phyloP scores from a whole-genome alignment of 306 rosid species.

The Trifolium dubium region DNA sequence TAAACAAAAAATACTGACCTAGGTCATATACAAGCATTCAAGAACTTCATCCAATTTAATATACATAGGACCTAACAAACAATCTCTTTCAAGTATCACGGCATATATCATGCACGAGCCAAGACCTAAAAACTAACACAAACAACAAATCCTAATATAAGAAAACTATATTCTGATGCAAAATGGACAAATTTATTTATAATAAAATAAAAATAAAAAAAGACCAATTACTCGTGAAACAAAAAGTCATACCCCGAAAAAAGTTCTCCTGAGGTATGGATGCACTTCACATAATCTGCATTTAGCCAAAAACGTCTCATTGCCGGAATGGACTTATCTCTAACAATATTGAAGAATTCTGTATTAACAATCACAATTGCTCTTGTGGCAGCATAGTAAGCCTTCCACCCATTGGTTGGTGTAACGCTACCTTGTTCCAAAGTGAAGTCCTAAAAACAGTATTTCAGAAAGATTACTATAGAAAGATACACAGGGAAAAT shows the following conservation, averaged over 20 bases:
- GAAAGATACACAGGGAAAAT: constrained; percentile 19
- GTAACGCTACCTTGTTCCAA: constrained; percentile 83
- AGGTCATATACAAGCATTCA: constrained; percentile 21
- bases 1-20: background rate
- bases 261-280: constrained; percentile 87
- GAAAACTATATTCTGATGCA: background rate
- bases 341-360: constrained; percentile 83
- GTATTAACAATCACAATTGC: constrained; percentile 82
- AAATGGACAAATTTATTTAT: background rate
- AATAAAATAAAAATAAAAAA: constrained; percentile 18
- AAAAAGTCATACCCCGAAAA: constrained; percentile 78
- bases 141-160: background rate
- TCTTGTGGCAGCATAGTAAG: constrained; percentile 97
- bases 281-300: constrained; percentile 95
- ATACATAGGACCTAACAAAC: constrained; percentile 10
- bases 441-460: constrained; percentile 75
- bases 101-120: constrained; percentile 19
- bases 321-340: constrained; percentile 73
- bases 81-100: constrained; percentile 11
- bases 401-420: constrained; percentile 95
- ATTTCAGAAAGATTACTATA: constrained; percentile 36
- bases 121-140: constrained; percentile 11
- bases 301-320: constrained; percentile 94
- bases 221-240: constrained; percentile 25
- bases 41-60: constrained; percentile 1